phyloP scores from a whole-genome alignment of 345 rosid genomes.

The Eucalyptus marginata region DNA sequence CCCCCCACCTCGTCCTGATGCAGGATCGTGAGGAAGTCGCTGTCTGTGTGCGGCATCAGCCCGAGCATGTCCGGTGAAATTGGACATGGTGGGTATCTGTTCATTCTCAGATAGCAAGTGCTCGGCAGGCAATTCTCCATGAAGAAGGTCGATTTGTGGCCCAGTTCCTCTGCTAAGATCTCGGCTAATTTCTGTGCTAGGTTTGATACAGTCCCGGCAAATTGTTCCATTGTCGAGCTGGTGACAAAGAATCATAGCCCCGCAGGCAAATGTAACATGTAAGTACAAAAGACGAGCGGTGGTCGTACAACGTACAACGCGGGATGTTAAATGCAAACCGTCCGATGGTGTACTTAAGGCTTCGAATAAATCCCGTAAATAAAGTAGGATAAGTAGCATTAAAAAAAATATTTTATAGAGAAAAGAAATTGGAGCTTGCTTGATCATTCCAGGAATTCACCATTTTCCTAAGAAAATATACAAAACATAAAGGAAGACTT shows the following conservation, averaged over 20 bases:
- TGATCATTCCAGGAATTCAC: neutral
- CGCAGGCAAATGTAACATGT: neutral
- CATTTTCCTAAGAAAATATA: neutral
- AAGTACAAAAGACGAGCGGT: neutral
- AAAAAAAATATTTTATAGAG: neutral
- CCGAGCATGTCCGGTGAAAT: constrained; percentile 41
- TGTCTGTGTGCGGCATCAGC: constrained; percentile 89
- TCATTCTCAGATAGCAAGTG: constrained; percentile 79
- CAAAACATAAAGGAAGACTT: neutral
- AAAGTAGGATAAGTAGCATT: neutral
- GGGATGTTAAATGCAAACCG: neutral
- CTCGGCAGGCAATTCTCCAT: constrained; percentile 54
- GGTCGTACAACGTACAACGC: neutral
- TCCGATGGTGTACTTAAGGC: neutral
- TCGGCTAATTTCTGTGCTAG: constrained; percentile 57
- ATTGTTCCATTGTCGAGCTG: constrained; percentile 64
- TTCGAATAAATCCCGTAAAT: neutral
- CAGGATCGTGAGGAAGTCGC: constrained; percentile 87
- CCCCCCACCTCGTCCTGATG: constrained; percentile 93
- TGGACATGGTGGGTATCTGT: constrained; percentile 81
- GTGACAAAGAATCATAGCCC: too few species aligned
- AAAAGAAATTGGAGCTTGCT: neutral
- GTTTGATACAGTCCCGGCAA: constrained; percentile 42
- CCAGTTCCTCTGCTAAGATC: constrained; percentile 55
- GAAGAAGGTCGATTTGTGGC: constrained; percentile 38